phyloP scores from a whole-genome alignment of 1,284 basidiomycete genomes.

The Irpex lacteus region DNA sequence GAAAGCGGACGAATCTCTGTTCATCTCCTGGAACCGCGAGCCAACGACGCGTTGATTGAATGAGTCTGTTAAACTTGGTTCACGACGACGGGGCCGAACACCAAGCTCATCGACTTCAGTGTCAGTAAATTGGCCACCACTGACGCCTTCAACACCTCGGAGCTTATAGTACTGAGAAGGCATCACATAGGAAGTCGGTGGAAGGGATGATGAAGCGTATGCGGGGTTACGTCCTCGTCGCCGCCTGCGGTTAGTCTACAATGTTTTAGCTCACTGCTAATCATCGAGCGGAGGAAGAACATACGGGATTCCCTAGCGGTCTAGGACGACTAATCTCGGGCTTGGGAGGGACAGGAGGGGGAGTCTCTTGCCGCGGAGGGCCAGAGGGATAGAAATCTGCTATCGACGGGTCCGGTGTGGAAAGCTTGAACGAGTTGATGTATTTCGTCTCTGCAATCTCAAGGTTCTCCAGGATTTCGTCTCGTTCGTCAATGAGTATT shows the following conservation, averaged over 20 bases:
- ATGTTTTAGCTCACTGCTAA: too few relatives aligned
- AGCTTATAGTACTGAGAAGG: slow-evolving; percentile 77
- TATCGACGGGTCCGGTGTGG: slow-evolving; percentile 59
- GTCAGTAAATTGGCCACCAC: slow-evolving; percentile 54
- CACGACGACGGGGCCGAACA: slow-evolving; percentile 29
- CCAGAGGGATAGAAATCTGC: slow-evolving; percentile 27
- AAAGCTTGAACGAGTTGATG: slow-evolving; percentile 70
- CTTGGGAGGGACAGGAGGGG: slow-evolving; percentile 33
- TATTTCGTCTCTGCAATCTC: slow-evolving; percentile 79
- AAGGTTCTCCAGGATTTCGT: slow-evolving; percentile 69
- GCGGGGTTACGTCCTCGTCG: slow-evolving; percentile 55
- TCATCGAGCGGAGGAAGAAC: slow-evolving; percentile 2
- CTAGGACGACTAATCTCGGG: slow-evolving; percentile 67
- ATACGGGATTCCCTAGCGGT: slow-evolving; percentile 39
- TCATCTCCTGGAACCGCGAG: slow-evolving; percentile 70
- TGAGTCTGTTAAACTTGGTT: slow-evolving; percentile 52
- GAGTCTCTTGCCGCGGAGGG: slow-evolving; percentile 20
- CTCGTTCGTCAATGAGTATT: slow-evolving; percentile 66
- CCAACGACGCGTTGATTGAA: slow-evolving; percentile 62
- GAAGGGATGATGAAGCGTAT: slow-evolving; percentile 60
- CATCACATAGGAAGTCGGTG: slow-evolving; percentile 74
- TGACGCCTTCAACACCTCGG: slow-evolving; percentile 57
- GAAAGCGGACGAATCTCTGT: slow-evolving; percentile 52
- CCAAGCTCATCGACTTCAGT: slow-evolving; percentile 19
- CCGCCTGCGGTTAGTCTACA: slow-evolving; percentile 25